A percentile compares a stretch with the other conserved stretches of the same genome.
phyloP scores from a whole-genome alignment of 495 filamentous ascomycete species.

The Copromyces sp. region DNA sequence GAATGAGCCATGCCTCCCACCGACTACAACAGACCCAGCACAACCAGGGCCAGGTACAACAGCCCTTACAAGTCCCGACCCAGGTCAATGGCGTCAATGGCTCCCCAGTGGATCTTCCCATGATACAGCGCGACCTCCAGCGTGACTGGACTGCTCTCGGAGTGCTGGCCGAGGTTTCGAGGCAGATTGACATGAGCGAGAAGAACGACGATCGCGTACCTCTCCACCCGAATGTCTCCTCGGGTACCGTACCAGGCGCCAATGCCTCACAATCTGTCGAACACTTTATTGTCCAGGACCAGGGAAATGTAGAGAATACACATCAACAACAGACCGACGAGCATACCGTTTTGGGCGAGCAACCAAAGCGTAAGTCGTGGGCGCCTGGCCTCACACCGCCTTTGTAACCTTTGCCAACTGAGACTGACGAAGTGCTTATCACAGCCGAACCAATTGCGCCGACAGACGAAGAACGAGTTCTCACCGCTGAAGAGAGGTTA shows the following conservation, averaged over 20 bases:
- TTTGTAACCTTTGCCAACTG: neutral
- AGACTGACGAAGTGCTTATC: neutral
- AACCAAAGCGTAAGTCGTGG: neutral
- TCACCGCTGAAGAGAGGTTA: slow-evolving; percentile 29
- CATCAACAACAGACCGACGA: slow-evolving; percentile 28
- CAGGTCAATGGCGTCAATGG: slow-evolving; percentile 30
- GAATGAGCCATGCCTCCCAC: slow-evolving; percentile 25
- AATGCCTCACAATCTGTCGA: slow-evolving; percentile 13
- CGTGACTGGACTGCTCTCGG: slow-evolving; percentile 62
- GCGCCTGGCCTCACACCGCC: neutral
- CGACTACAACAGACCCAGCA: slow-evolving; percentile 17
- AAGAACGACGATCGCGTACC: slow-evolving; percentile 34
- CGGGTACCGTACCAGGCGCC: neutral
- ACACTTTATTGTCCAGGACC: slow-evolving; percentile 39
- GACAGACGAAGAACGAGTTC: slow-evolving; percentile 10
- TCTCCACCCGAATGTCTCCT: slow-evolving; percentile 4
- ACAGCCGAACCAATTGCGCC: slow-evolving; percentile 3
- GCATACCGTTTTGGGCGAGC: slow-evolving; percentile 6
- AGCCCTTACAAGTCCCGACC: slow-evolving; percentile 17
- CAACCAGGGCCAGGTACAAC: slow-evolving; percentile 12
- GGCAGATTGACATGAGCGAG: slow-evolving; percentile 50
- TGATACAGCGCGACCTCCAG: slow-evolving; percentile 17
- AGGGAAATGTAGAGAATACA: slow-evolving; percentile 35
- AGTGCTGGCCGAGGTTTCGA: slow-evolving; percentile 72
- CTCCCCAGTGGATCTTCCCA: slow-evolving; percentile 18